A percentile compares a stretch with the other conserved stretches of the same genome.
Conservation (phyloP, 129 eudicot species). For the Pittosporum tobira region DNA sequence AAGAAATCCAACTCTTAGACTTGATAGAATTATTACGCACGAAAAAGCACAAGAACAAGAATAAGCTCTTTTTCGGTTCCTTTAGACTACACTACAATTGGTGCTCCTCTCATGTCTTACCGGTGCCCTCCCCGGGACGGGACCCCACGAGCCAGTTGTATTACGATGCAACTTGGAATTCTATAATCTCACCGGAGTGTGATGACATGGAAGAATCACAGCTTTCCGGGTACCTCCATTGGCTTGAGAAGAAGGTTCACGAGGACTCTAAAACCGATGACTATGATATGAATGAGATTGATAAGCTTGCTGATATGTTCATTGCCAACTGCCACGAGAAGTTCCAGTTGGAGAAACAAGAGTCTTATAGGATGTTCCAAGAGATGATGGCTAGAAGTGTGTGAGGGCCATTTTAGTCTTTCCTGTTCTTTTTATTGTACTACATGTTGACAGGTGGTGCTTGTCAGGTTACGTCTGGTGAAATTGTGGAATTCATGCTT, state of each 20-base stretch:
- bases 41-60: conserved; percentile 39
- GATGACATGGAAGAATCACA: conserved; percentile 36
- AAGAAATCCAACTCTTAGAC: conserved; percentile 44
- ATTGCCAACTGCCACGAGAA: conserved; percentile 89
- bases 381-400: conserved; percentile 99
- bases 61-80: conserved; percentile 67
- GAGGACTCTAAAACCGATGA: conserved; percentile 18
- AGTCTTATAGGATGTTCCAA: conserved; percentile 85
- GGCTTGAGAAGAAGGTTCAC: conserved; percentile 78
- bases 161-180: conserved; percentile 72
- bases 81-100: conserved; percentile 92
- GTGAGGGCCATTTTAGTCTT: conserved; percentile 25
- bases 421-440: conserved; percentile 20
- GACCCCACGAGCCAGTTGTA: conserved; percentile 28
- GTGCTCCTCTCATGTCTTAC: conserved; percentile 88
- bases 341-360: conserved; percentile 87
- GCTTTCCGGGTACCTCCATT: conserved; percentile 79
- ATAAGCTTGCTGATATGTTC: conserved; percentile 84
- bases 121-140: conserved; percentile 37
- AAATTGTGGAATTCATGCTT: conserved; percentile 14
- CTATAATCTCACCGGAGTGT: conserved; percentile 19
- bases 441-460: conserved; percentile 12
- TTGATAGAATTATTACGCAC: conserved; percentile 27
- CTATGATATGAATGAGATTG: conserved; percentile 61
- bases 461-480: not conserved